Evolutionary conservation across 1,284 basidiomycete species (phyloP).

Genomic region (Cryptococcus sp.): DNA sequence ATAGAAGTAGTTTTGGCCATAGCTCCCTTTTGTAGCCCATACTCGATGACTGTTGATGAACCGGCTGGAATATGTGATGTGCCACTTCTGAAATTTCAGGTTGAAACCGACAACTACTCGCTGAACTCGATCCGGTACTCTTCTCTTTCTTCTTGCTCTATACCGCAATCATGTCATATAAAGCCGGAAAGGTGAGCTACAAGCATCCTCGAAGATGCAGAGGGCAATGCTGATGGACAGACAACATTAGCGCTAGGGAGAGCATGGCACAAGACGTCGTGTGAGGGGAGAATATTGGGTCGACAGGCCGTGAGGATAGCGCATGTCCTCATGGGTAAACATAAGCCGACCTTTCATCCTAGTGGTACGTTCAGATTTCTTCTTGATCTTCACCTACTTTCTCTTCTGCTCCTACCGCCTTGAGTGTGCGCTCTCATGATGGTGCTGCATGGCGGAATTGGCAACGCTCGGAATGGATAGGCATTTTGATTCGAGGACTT

Average conservation of each 20-base stretch:
- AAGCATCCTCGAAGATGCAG: too few species aligned
- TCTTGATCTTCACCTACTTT: too few species aligned
- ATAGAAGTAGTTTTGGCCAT: not conserved
- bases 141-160: not conserved
- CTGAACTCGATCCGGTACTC: too few species aligned
- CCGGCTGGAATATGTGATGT: not conserved
- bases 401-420: too few species aligned
- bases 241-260: conserved; percentile 88
- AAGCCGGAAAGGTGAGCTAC: conserved; percentile 2
- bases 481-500: too few species aligned
- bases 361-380: conserved; percentile 55
- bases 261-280: conserved; percentile 94
- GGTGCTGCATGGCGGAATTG: too few species aligned
- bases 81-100: not conserved
- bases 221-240: conserved; percentile 48
- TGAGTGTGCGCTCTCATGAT: too few species aligned
- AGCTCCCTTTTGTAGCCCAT: too few species aligned
- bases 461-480: too few species aligned
- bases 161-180: conserved; percentile 3
- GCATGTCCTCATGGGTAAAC: conserved; percentile 94
- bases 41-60: not conserved
- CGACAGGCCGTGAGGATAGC: conserved; percentile 92
- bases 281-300: conserved; percentile 81
- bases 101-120: not conserved
- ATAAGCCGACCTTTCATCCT: conserved; percentile 96